Conservation (phyloP, 2,329 filamentous ascomycete genomes). For the Stemphylium vesicarium region DNA sequence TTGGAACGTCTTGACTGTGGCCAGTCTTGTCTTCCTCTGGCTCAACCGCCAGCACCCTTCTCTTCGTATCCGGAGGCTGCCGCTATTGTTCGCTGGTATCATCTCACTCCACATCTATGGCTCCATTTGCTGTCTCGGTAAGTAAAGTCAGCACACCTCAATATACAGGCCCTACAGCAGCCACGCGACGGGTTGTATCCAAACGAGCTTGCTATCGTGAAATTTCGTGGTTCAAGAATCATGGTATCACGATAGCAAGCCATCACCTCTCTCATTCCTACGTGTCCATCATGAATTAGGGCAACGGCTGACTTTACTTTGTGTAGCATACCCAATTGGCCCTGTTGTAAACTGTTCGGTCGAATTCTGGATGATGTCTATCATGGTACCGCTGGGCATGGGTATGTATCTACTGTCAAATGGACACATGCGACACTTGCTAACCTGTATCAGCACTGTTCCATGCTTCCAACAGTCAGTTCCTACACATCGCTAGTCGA, state of each 20-base stretch:
- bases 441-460: conserved; percentile 29
- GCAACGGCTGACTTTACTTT: not conserved
- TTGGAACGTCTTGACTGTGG: conserved; percentile 25
- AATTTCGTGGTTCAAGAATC: not conserved
- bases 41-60: conserved; percentile 37
- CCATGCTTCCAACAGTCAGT: conserved; percentile 46
- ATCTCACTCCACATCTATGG: conserved; percentile 38
- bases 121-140: conserved; percentile 19
- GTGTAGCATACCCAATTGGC: conserved; percentile 31
- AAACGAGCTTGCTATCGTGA: not conserved
- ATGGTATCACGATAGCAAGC: not conserved
- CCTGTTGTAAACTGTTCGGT: conserved; percentile 32
- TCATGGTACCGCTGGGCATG: conserved; percentile 40
- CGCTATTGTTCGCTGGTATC: conserved; percentile 34
- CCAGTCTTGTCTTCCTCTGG: conserved; percentile 29
- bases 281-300: not conserved
- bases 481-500: conserved; percentile 40
- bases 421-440: not conserved
- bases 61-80: conserved; percentile 40
- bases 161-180: no score
- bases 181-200: not conserved
- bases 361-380: conserved; percentile 45
- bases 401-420: not conserved
- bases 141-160: conserved; percentile 1
- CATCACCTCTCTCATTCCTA: not conserved